phyloP scores from a whole-genome alignment of 768 basidiomycete genomes.

The Terana coerulea region DNA sequence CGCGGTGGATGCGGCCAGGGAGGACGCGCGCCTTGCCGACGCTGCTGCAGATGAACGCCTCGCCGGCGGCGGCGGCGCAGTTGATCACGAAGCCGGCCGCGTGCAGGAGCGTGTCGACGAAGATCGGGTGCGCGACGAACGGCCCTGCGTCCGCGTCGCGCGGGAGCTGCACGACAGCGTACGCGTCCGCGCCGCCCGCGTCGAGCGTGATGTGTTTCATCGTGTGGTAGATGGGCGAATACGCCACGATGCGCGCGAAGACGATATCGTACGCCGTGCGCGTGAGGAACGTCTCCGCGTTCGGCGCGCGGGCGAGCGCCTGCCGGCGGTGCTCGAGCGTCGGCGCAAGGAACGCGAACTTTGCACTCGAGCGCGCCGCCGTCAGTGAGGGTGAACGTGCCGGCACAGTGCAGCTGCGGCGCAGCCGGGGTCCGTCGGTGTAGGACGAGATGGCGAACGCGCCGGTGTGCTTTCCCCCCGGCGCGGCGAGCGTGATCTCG shows the following conservation, averaged over 20 bases:
- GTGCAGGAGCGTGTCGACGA: conserved; percentile 66
- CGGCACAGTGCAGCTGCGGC: conserved; percentile 34
- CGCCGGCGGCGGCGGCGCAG: conserved; percentile 42
- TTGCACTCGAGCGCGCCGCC: conserved; percentile 27
- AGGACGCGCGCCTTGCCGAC: conserved; percentile 48
- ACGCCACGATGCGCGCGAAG: conserved; percentile 67
- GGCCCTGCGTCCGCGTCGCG: conserved; percentile 24
- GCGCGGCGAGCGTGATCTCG: conserved; percentile 32
- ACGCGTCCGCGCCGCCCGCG: conserved; percentile 33
- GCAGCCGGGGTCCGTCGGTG: conserved; percentile 19
- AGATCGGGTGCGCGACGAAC: conserved; percentile 50
- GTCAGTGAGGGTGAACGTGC: conserved; percentile 39
- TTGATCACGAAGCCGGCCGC: conserved; percentile 70
- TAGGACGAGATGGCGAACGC: conserved; percentile 47
- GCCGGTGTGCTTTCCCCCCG: conserved; percentile 30
- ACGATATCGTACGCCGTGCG: conserved; percentile 61
- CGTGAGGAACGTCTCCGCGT: conserved; percentile 46
- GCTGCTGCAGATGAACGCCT: conserved; percentile 62
- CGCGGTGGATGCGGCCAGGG: conserved; percentile 36
- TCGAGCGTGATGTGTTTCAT: conserved; percentile 52
- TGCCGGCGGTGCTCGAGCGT: conserved; percentile 31
- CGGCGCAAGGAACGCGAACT: conserved; percentile 20
- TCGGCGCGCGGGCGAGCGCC: conserved; percentile 2
- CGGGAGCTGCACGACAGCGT: conserved; percentile 46
- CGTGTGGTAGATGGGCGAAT: conserved; percentile 53